These are phyloP conservation scores for Acidiella bohemica DNA, from an alignment of 495 filamentous ascomycete genomes.

Conservation along the genomic window DNA sequence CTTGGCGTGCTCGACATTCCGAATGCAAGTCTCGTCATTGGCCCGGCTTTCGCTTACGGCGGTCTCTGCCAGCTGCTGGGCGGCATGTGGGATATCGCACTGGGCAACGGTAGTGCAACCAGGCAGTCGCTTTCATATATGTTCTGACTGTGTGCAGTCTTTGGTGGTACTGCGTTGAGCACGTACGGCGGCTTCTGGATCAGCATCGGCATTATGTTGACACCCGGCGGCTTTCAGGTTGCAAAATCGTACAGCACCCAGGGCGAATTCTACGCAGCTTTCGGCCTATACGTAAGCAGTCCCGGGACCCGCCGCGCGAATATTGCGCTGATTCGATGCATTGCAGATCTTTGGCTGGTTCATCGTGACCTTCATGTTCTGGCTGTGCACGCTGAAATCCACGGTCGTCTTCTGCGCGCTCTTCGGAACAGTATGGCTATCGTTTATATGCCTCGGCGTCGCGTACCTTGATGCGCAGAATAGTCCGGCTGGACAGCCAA, in stretches of 20 bases:
- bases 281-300: slow-evolving; percentile 11
- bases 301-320: too few species aligned
- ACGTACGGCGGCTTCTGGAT: slow-evolving; percentile 21
- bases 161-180: slow-evolving; percentile 15
- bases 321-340: too few species aligned
- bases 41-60: slow-evolving; percentile 13
- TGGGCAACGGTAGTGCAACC: slow-evolving; percentile 8
- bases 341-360: slow-evolving; percentile 10
- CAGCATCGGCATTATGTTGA: slow-evolving; percentile 12
- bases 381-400: slow-evolving; percentile 10
- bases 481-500: not conserved
- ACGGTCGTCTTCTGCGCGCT: slow-evolving; percentile 10
- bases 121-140: not conserved
- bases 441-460: slow-evolving; percentile 11
- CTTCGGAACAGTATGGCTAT: slow-evolving; percentile 8
- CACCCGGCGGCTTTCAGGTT: slow-evolving; percentile 11
- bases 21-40: slow-evolving; percentile 11
- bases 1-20: slow-evolving; percentile 3
- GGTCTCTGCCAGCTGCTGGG: slow-evolving; percentile 17
- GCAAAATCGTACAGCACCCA: not conserved
- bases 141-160: not conserved
- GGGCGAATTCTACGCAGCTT: slow-evolving; percentile 11
- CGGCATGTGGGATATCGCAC: slow-evolving; percentile 18
- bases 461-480: slow-evolving; percentile 10
- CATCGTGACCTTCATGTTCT: slow-evolving; percentile 15